Evolutionary conservation across 2,329 filamentous ascomycete species (phyloP).

Genomic region (Emericellopsis atlantica): DNA sequence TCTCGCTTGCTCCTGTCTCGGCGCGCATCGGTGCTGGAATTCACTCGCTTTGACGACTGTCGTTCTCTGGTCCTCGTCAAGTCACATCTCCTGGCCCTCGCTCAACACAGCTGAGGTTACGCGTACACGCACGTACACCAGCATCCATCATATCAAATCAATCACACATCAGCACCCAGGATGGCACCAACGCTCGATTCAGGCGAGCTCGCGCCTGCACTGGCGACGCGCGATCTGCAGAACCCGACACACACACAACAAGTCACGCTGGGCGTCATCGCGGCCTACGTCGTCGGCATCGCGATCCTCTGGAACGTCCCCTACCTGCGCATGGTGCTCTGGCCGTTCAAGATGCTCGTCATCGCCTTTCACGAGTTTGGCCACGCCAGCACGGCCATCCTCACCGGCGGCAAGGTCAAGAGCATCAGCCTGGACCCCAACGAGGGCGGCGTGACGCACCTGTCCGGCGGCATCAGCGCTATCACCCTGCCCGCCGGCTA

Average conservation of each 20-base stretch:
- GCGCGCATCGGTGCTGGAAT: background rate
- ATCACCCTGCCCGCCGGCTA: conserved; percentile 69
- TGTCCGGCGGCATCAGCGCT: conserved; percentile 58
- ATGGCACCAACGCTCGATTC: conserved; percentile 3
- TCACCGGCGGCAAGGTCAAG: conserved; percentile 62
- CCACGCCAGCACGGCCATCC: conserved; percentile 59
- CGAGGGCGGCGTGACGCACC: conserved; percentile 68
- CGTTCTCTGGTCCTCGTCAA: background rate
- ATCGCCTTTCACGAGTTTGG: conserved; percentile 76
- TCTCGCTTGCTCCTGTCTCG: background rate
- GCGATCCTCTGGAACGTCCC: conserved; percentile 71
- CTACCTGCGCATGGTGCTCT: conserved; percentile 60
- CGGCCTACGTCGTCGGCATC: conserved; percentile 58
- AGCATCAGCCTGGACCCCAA: conserved; percentile 65
- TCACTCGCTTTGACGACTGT: background rate
- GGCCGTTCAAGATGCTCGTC: conserved; percentile 82
- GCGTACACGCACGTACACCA: background rate
- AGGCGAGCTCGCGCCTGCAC: conserved; percentile 5
- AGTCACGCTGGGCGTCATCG: conserved; percentile 60
- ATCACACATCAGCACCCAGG: background rate
- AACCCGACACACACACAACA: conserved; percentile 55
- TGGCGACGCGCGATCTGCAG: conserved; percentile 38
- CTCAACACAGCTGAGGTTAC: too few species aligned
- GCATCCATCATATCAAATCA: background rate
- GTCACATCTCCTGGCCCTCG: background rate